These are phyloP conservation scores for Arxiozyma slooffiae DNA, from an alignment of 1,139 yeast genomes.

Conservation along the genomic window DNA sequence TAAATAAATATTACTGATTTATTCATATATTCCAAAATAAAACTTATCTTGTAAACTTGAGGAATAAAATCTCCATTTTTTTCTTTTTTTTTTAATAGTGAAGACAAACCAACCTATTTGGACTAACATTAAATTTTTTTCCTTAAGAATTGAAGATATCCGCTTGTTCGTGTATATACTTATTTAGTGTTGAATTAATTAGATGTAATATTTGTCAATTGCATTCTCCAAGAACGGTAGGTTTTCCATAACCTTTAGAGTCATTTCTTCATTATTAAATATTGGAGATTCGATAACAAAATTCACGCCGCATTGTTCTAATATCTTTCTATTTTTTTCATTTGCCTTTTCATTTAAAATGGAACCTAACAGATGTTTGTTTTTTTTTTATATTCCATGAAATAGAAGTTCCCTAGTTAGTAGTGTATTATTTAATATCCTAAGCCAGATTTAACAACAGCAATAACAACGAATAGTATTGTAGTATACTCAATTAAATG, in stretches of 20 bases:
- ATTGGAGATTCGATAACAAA: slow-evolving; percentile 13
- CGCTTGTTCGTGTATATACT: too few species aligned
- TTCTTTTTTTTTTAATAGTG: too few species aligned
- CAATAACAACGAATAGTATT: slow-evolving; percentile 19
- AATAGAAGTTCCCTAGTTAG: slow-evolving; percentile 26
- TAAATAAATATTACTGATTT: too few species aligned
- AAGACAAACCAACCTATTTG: too few species aligned
- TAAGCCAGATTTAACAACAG: slow-evolving; percentile 29
- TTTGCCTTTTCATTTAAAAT: slow-evolving; percentile 26
- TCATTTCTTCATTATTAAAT: not conserved
- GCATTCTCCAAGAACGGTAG: slow-evolving; percentile 6
- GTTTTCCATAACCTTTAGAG: not conserved
- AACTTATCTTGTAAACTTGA: too few species aligned
- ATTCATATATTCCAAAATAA: too few species aligned
- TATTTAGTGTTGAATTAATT: too few species aligned
- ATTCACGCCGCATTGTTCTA: slow-evolving; percentile 14
- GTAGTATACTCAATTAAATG: slow-evolving; percentile 10
- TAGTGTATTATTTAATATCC: slow-evolving; percentile 31
- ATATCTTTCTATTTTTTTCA: slow-evolving; percentile 20
- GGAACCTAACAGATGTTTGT: slow-evolving; percentile 23
- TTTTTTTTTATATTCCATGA: slow-evolving; percentile 12
- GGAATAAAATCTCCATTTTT: too few species aligned
- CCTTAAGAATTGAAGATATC: too few species aligned
- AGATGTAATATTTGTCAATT: not conserved
- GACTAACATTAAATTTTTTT: too few species aligned